phyloP scores from a whole-genome alignment of 345 rosid species.

The Ceriops zippeliana region DNA sequence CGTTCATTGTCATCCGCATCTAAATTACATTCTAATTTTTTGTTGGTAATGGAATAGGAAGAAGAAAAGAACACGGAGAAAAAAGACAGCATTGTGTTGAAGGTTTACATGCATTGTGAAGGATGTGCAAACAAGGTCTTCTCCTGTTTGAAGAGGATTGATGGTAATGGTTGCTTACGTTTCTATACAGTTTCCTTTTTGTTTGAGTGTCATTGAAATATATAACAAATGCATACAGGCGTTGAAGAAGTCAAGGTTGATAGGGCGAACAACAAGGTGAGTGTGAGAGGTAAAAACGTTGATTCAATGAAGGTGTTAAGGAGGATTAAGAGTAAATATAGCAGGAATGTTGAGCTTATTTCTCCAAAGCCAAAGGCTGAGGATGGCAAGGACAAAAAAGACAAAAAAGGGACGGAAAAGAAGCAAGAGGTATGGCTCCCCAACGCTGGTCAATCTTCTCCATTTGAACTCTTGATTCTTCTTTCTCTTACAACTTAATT shows the following conservation, averaged over 20 bases:
- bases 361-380: constrained; percentile 40
- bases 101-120: constrained; percentile 23
- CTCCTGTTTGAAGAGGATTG: constrained; percentile 18
- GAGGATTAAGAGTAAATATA: constrained; percentile 48
- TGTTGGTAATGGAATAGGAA: constrained; percentile 34
- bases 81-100: constrained; percentile 9
- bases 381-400: constrained; percentile 16
- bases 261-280: constrained; percentile 35
- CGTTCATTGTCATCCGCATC: no score
- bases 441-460: neutral
- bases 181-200: neutral
- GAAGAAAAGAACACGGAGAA: neutral
- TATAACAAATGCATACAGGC: constrained; percentile 29
- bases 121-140: constrained; percentile 20
- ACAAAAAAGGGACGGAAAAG: constrained; percentile 12
- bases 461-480: neutral
- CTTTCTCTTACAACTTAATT: neutral
- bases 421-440: constrained; percentile 33
- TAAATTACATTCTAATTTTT: constrained; percentile 2
- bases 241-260: constrained; percentile 48
- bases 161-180: neutral
- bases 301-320: constrained; percentile 42
- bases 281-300: constrained; percentile 43
- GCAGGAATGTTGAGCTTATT: constrained; percentile 49
- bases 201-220: neutral